Conservation (phyloP, 2,329 filamentous ascomycete genomes). For the Colletotrichum sansevieriae region DNA sequence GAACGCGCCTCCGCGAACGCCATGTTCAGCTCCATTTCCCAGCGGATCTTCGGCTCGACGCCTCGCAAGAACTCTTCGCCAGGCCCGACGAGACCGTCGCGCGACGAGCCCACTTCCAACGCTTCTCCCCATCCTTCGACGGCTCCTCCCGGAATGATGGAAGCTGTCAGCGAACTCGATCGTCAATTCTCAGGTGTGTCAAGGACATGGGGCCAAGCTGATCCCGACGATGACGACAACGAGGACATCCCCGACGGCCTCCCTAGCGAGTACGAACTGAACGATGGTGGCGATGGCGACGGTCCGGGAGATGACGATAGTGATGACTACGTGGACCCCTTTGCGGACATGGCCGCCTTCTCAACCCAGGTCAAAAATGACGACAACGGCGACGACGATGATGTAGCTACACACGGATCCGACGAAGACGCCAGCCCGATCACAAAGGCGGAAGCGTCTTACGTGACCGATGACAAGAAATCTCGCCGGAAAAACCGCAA, state of each 20-base stretch:
- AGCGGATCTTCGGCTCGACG: conserved; percentile 19
- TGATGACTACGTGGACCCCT: conserved; percentile 34
- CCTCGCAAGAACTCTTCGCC: conserved; percentile 36
- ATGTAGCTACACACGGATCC: not conserved
- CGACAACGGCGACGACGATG: not conserved
- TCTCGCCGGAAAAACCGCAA: conserved; percentile 19
- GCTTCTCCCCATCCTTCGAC: conserved; percentile 16
- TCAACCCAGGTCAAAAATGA: conserved; percentile 21
- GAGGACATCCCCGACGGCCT: conserved; percentile 14
- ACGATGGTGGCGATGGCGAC: conserved; percentile 25
- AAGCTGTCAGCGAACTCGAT: conserved; percentile 17
- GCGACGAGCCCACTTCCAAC: not conserved
- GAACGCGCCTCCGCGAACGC: not conserved
- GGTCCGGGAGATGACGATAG: not conserved
- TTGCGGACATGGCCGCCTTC: conserved; percentile 32
- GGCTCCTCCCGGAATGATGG: conserved; percentile 21
- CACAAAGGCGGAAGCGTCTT: conserved; percentile 2
- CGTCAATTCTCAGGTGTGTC: conserved; percentile 17
- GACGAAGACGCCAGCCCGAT: not conserved
- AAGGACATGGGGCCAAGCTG: conserved; percentile 2
- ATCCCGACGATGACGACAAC: not conserved
- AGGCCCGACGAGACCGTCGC: conserved; percentile 25
- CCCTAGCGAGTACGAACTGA: not conserved
- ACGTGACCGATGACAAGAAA: conserved; percentile 21
- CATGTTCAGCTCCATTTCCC: conserved; percentile 38